These are phyloP conservation scores for Sugiyamaella pinicola DNA, from an alignment of 1,139 yeast species.

Conservation along the genomic window DNA sequence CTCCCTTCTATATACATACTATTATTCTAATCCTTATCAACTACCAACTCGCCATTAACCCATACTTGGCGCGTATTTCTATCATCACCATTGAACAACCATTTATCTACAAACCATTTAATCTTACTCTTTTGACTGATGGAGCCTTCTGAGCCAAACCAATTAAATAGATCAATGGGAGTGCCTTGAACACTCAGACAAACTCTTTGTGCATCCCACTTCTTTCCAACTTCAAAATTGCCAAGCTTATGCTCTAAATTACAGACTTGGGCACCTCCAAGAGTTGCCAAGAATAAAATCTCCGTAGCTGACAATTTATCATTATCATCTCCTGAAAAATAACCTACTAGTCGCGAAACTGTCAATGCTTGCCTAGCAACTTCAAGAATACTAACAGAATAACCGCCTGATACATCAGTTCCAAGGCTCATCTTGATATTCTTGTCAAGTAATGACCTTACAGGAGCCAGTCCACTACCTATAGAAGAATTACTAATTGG, in stretches of 20 bases:
- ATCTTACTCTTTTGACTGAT: slow-evolving; percentile 45
- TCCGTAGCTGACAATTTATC: slow-evolving; percentile 67
- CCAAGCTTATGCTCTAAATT: slow-evolving; percentile 64
- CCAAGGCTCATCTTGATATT: slow-evolving; percentile 83
- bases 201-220: slow-evolving; percentile 81
- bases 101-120: slow-evolving; percentile 65
- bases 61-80: slow-evolving; percentile 79
- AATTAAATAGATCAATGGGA: slow-evolving; percentile 71
- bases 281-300: slow-evolving; percentile 77
- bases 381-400: slow-evolving; percentile 72
- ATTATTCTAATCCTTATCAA: slow-evolving; percentile 48
- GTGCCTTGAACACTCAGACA: slow-evolving; percentile 57
- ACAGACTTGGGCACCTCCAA: slow-evolving; percentile 86
- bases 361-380: slow-evolving; percentile 77
- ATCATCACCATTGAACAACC: slow-evolving; percentile 96
- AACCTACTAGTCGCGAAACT: slow-evolving; percentile 82
- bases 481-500: slow-evolving; percentile 89
- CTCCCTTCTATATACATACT: no score
- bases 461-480: slow-evolving; percentile 89
- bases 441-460: slow-evolving; percentile 65
- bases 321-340: slow-evolving; percentile 51
- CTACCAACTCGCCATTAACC: slow-evolving; percentile 72
- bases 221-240: slow-evolving; percentile 70
- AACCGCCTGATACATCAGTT: slow-evolving; percentile 93
- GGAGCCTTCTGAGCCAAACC: slow-evolving; percentile 41